These are phyloP conservation scores for Withania somnifera DNA, from an alignment of 305 asterid species.

Conservation along the genomic window DNA sequence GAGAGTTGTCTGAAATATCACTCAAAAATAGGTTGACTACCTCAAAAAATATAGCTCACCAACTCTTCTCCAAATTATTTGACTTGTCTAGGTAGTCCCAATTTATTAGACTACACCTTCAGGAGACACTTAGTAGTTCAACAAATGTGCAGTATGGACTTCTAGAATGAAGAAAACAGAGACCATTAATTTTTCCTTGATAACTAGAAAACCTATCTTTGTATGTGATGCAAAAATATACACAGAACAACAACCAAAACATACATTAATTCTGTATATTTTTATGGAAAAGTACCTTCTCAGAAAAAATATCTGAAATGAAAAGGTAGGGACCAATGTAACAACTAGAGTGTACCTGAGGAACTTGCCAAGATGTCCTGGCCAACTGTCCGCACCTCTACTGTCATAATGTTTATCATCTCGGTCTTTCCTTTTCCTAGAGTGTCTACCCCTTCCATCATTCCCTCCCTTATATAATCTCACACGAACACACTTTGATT, in stretches of 20 bases:
- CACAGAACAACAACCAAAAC: not conserved
- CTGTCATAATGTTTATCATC: conserved; percentile 62
- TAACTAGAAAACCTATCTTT: not conserved
- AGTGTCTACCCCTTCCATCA: conserved; percentile 39
- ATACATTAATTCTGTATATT: not conserved
- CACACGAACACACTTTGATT: conserved; percentile 84
- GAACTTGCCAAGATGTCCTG: conserved; percentile 71
- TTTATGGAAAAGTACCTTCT: not conserved
- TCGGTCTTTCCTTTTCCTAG: conserved; percentile 77
- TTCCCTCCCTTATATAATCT: conserved; percentile 45
- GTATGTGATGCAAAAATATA: not conserved
- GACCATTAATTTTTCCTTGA: not conserved
- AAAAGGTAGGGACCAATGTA: not conserved
- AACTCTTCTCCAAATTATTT: not conserved
- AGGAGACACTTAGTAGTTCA: not conserved
- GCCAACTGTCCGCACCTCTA: conserved; percentile 90
- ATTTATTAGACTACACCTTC: not conserved
- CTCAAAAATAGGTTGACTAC: not conserved
- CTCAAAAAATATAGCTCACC: not conserved
- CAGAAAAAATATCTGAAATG: not conserved
- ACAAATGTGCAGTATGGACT: not conserved
- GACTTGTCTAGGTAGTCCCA: not conserved
- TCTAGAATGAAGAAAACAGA: not conserved
- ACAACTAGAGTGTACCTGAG: conserved; percentile 49
- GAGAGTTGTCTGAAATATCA: not conserved